Evolutionary conservation across 495 filamentous ascomycete species (phyloP), one percentile per base, ranked within the genome.

Genomic region (Geoglossum glabrum): DNA sequence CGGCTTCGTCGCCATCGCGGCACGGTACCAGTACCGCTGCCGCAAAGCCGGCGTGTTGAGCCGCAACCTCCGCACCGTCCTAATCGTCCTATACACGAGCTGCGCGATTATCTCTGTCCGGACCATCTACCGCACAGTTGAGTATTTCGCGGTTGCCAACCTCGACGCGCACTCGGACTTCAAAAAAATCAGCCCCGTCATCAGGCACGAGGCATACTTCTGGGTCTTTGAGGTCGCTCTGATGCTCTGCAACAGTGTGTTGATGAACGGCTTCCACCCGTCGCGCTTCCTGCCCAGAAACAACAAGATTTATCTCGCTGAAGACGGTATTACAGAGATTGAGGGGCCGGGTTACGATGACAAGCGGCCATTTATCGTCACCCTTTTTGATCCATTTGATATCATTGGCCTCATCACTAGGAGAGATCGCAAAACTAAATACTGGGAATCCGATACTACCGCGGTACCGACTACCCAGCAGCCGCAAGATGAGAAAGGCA

Each of bases 161-260:
- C 50, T 70, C 60, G 58, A 65, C 49, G 17, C 17, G 51, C 34
- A 64, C 46, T n/a, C 33, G 59, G 25, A 61, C 55, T 57, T 63
- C n/a, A 51, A 61, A 51, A 54, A 73, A 5, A 64, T 75, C 50
- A 79, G 73, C 34, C 78, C 79, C 0, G 67, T 83, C 34, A 55
- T 83, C 47, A 76, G 78, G 27, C 76, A 83, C 55, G 84, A 87
- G 64, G 82, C 78, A 77, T 85, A 78, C 64, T 85, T 86, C 64
- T 87, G 78, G 68, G 70, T 87, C 34, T 86, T 86, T 60, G 84
- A 87, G 65, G 74, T 73, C 0, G 64, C 65, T 11, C 66, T 84
- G 54, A 87, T 88, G 83, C 70, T 82, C 2, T 51, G 62, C 50
- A 87, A 86, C 57, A 73, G 70, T 23, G 68, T 76, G 10, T 59